These are phyloP conservation scores for Aspergillus tanneri DNA, from an alignment of 2,329 filamentous ascomycete genomes.

Conservation along the genomic window DNA sequence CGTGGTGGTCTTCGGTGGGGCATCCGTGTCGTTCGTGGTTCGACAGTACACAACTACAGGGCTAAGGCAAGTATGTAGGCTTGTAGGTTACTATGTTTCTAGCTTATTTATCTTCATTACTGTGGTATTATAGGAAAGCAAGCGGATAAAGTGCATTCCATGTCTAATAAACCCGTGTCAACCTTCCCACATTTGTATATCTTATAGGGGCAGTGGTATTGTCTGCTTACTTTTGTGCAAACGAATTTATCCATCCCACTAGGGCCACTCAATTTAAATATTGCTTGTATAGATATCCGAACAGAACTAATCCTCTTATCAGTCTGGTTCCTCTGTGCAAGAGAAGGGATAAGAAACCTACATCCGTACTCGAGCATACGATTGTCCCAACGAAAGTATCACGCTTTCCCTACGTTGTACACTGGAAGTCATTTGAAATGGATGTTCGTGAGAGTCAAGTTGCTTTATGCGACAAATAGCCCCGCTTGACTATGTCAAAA, in stretches of 20 bases:
- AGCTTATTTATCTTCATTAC: too few relatives aligned
- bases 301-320: conserved; percentile 27
- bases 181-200: too few relatives aligned
- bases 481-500: too few relatives aligned
- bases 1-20: too few relatives aligned
- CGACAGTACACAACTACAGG: too few relatives aligned
- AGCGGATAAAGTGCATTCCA: too few relatives aligned
- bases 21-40: too few relatives aligned
- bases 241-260: conserved; percentile 45
- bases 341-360: conserved; percentile 36
- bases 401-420: conserved; percentile 51
- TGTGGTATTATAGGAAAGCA: too few relatives aligned
- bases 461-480: conserved; percentile 33
- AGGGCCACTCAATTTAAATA: conserved; percentile 51
- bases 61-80: too few relatives aligned
- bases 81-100: too few relatives aligned
- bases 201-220: neutral
- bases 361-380: conserved; percentile 50
- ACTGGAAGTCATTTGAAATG: conserved; percentile 57
- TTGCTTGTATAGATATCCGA: conserved; percentile 50
- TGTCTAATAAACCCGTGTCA: too few relatives aligned
- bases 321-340: neutral
- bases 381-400: conserved; percentile 49
- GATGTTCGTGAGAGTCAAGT: conserved; percentile 56
- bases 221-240: conserved; percentile 49